phyloP scores from a whole-genome alignment of 176 grass and related monocot species.

The Raddia guianensis region DNA sequence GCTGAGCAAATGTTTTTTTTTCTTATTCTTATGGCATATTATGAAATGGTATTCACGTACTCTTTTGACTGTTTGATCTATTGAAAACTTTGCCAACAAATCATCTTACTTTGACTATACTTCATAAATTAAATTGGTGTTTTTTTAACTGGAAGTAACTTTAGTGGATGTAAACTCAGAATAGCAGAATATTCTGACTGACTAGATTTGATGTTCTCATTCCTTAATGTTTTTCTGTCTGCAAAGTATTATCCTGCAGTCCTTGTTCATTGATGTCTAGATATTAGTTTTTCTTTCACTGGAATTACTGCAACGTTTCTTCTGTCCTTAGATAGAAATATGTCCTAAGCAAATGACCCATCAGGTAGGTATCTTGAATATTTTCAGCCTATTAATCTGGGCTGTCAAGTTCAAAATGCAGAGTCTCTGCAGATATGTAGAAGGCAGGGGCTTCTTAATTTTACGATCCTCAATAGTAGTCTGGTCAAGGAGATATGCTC shows the following conservation, averaged over 20 bases:
- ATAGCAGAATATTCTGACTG: conserved; percentile 15
- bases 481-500: not conserved
- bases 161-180: conserved; percentile 22
- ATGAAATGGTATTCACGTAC: conserved; percentile 14
- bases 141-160: conserved; percentile 9
- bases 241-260: not conserved
- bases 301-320: conserved; percentile 21
- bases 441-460: conserved; percentile 2
- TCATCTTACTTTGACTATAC: not conserved
- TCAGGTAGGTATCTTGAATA: conserved; percentile 33
- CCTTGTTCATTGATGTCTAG: conserved; percentile 17
- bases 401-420: conserved; percentile 13
- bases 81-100: conserved; percentile 9
- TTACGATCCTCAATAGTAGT: conserved; percentile 20
- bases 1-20: conserved; percentile 19
- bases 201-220: conserved; percentile 15
- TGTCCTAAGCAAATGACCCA: not conserved
- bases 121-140: conserved; percentile 33
- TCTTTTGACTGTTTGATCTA: conserved; percentile 23
- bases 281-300: conserved; percentile 13
- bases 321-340: conserved; percentile 6
- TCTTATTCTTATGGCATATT: conserved; percentile 18
- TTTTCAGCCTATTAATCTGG: conserved; percentile 26
- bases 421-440: conserved; percentile 1
- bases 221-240: conserved; percentile 8